Percentiles rank a stretch among this genome's conserved stretches.
Conservation (phyloP, 23 red algal genomes). For the Gracilaria gracilis region DNA sequence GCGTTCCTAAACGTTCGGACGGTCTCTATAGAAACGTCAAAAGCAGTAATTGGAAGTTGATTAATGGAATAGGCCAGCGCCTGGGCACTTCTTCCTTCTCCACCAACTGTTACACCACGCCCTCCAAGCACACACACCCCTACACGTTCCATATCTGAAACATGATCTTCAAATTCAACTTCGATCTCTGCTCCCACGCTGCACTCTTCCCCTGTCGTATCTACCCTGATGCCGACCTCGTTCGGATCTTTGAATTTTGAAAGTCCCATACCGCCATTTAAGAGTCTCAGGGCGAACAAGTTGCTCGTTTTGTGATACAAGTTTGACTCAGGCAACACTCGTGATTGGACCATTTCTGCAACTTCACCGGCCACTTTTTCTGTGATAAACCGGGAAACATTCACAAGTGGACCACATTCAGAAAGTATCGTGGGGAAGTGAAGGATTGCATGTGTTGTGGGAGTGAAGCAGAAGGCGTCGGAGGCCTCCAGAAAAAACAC, state of each 20-base stretch:
- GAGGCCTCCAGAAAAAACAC: not conserved
- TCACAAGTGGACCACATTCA: not conserved
- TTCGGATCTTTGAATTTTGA: not conserved
- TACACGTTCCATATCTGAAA: not conserved
- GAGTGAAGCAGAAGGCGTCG: slow-evolving; percentile 8
- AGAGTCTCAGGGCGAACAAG: not conserved
- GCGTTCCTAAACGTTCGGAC: not conserved
- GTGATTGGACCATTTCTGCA: not conserved
- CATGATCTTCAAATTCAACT: not conserved
- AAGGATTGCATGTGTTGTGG: not conserved
- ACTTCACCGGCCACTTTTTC: not conserved
- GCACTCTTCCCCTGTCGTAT: too few species aligned
- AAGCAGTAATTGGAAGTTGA: not conserved
- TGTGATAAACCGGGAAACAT: not conserved
- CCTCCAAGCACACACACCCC: not conserved
- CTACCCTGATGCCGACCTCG: too few species aligned
- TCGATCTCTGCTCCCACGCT: too few species aligned
- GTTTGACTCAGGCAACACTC: not conserved
- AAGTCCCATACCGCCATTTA: not conserved
- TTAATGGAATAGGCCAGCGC: not conserved
- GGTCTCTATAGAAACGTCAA: not conserved
- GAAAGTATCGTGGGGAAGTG: not conserved
- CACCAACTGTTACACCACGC: not conserved
- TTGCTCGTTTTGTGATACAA: not conserved
- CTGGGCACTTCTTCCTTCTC: not conserved